Base-by-base conservation (phyloP, 805 yeast genomes). In the Metschnikowia peoriensis region DNA sequence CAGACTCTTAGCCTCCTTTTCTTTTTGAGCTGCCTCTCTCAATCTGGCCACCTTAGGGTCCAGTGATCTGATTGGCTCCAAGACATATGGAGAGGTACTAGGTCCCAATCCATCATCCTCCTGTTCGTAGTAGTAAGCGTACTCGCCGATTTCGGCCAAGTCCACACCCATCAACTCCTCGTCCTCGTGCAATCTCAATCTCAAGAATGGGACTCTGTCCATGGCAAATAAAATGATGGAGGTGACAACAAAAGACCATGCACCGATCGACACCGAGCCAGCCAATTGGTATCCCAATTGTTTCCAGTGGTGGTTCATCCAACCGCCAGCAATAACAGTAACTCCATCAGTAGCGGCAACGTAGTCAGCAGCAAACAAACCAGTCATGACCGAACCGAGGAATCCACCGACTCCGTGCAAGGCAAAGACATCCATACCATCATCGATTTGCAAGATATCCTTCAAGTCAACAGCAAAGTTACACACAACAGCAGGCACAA, bases 361-460 rank as follows among this genome's bases (percentile, higher is more conserved):
- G 72, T 92, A 90, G 73, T 88, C 89, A 47, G 96, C 89, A 28
- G 98, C 96, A 69, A 93, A 93, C 58, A 93, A 77, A 66, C 97
- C 98, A 27, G 97, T 93, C 69, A 91, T 69, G 22, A 87, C 74
- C 28, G 89, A 83, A 49, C 98, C 98, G 58, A 81, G 75, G 63
- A 86, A 81, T 50, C 97, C 97, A 70, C 97, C 98, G 57, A 92
- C 85, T 63, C 97, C 97, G 71, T 93, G 97, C 50, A 92, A 75
- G 35, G 97, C 89, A 73, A 88, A 93, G 46, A 91, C 96, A 70
- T 92, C 97, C 78, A 92, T 79, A 75, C 97, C 97, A 69, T 93
- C 98, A 70, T 93, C 98, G 58, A 93, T 87, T 51, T 79, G 80
- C 56, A 93, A 67, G 53, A 82, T 50, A 60, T 77, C 73, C 76